Evolutionary conservation across 169 alveolate genomes (phyloP).

Genomic region (Cystoisospora suis): DNA sequence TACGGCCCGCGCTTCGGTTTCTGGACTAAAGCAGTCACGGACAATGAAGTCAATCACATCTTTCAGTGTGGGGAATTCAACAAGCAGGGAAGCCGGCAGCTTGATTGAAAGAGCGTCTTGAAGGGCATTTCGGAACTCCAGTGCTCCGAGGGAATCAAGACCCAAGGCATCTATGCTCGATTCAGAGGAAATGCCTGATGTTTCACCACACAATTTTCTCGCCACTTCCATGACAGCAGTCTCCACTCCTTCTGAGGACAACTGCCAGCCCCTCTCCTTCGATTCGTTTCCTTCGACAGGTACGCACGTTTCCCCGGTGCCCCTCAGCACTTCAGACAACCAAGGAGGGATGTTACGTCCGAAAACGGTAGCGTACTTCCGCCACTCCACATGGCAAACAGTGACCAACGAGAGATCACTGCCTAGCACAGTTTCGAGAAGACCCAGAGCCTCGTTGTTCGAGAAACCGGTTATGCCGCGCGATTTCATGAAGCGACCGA

Average conservation of each 20-base stretch:
- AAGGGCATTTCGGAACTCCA: constrained; percentile 70
- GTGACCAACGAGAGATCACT: background rate
- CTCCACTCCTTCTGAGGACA: background rate
- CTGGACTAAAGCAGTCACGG: background rate
- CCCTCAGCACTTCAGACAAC: background rate
- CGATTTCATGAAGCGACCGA: constrained; percentile 39
- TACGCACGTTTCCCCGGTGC: too few species aligned
- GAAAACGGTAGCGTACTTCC: constrained; percentile 43
- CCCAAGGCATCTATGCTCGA: constrained; percentile 62
- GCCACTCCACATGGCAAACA: constrained; percentile 54
- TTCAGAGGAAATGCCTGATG: background rate
- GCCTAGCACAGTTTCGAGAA: constrained; percentile 18
- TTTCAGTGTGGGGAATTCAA: constrained; percentile 69
- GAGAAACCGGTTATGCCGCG: constrained; percentile 51
- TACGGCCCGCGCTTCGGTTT: background rate
- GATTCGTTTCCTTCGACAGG: too few species aligned
- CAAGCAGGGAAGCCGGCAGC: constrained; percentile 70
- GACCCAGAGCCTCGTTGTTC: constrained; percentile 15
- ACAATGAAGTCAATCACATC: constrained; percentile 41
- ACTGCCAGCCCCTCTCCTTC: too few species aligned
- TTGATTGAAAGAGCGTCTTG: constrained; percentile 65
- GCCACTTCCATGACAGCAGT: background rate
- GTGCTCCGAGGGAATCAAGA: constrained; percentile 74
- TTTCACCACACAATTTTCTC: background rate
- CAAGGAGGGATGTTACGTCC: constrained; percentile 33